Evolutionary conservation across 140 eudicot genomes (phyloP).

Genomic region (Oenanthe javanica): DNA sequence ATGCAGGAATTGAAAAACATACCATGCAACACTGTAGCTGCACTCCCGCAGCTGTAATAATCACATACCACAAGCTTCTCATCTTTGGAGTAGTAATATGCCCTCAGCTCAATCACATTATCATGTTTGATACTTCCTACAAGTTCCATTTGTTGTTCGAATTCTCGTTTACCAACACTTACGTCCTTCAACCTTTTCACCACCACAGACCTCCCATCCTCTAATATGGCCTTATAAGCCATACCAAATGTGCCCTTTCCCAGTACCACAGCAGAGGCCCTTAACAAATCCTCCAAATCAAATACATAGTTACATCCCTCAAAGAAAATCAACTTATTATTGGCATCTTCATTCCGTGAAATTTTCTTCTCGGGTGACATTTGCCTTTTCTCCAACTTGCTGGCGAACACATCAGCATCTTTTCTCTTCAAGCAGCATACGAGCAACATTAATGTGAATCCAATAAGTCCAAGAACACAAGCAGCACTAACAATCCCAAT

Average conservation of each 20-base stretch:
- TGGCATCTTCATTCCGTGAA: slow-evolving; percentile 66
- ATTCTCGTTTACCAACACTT: slow-evolving; percentile 67
- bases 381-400: slow-evolving; percentile 60
- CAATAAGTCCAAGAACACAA: slow-evolving; percentile 47
- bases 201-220: slow-evolving; percentile 88
- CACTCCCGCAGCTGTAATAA: slow-evolving; percentile 68
- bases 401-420: slow-evolving; percentile 41
- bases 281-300: slow-evolving; percentile 90
- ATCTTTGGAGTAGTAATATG: slow-evolving; percentile 90
- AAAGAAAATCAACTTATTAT: slow-evolving; percentile 69
- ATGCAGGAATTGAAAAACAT: slow-evolving; percentile 17
- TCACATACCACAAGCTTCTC: slow-evolving; percentile 93
- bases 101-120: slow-evolving; percentile 79
- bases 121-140: slow-evolving; percentile 84
- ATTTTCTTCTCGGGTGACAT: slow-evolving; percentile 84
- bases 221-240: slow-evolving; percentile 87
- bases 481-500: slow-evolving; percentile 48
- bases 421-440: slow-evolving; percentile 45
- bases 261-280: slow-evolving; percentile 97
- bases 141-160: slow-evolving; percentile 80
- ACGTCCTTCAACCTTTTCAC: slow-evolving; percentile 95
- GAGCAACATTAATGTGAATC: slow-evolving; percentile 47
- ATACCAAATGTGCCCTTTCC: slow-evolving; percentile 96
- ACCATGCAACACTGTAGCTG: slow-evolving; percentile 88
- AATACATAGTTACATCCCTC: slow-evolving; percentile 93